Base-by-base conservation (phyloP, 2,329 filamentous ascomycete genomes). In the Pseudocercospora vitis region DNA sequence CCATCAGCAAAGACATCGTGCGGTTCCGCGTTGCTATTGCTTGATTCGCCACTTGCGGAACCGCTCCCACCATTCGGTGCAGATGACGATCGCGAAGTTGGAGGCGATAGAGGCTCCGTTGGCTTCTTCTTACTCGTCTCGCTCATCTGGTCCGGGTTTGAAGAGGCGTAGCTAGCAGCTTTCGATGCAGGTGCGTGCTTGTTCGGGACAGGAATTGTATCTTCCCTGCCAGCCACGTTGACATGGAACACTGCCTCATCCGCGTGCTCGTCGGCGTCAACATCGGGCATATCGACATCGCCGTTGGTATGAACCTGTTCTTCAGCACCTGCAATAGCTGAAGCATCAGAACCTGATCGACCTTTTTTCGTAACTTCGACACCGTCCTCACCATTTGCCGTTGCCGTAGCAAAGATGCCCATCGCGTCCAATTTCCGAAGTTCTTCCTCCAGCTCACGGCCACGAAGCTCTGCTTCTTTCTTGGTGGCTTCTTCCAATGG, bases 391-490 rank as follows among this genome's bases (percentile, higher is more conserved):
- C 48, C 76, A 74, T 56, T 76, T 68, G 28, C 89, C 71, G 80
- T 83, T 3, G 57, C 55, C 18, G 65, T 63, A 40, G 72, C 54
- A 73, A 80, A 61, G 73, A 74, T 52, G 88, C 75, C 62, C 85
- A 92, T 81, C 45, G 77, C 76, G 63, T 94, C 88, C 6, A 96
- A 75, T 64, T 94, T 87, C 60, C 83, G 83, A 32, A 89, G 76
- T 51, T 91, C 80, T 44, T 80, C 80, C 48, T 91, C 87, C 40
- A 84, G 82, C 0, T 87, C 78, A 63, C 85, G 86, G 48, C 85
- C 81, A 47, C 81, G 85, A 35, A 95, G 79, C 56, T 94, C 88
- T n/a, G 88, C 85, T 70, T 97, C 92, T 50, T 89, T 88, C 49
- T 81, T 81, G 42, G 91, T 74, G 0, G 90, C 90, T 50, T 82